Base-by-base conservation (phyloP, 2,329 filamentous ascomycete species). In the Trichoderma citrinoviride region DNA sequence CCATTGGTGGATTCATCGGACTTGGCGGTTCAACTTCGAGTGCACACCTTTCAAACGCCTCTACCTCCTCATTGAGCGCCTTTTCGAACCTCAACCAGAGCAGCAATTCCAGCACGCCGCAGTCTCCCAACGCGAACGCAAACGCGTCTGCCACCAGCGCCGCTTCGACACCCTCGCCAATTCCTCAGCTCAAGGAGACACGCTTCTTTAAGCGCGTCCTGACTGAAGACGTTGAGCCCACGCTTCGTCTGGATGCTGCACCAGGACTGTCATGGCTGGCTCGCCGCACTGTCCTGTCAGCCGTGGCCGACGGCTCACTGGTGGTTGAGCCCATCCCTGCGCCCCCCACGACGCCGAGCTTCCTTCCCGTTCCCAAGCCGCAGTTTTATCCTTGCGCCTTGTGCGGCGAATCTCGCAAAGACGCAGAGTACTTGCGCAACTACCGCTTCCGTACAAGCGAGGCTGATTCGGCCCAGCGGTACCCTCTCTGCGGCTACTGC, bases 181-280 rank as follows among this genome's bases (percentile, higher is more conserved):
- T 85, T 40, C 87, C 85, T 3, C 87, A 88, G 5, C 79, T 99
- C 46, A 96, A 95, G 73, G 95, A 98, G 64, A 92, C 90, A 29
- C 92, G 90, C 69, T 99, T 98, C 74, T 99, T 94, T 80, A 98
- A 98, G 79, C 88, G 95, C 53, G 89, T 88, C 6, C 78, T 98
- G 27, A 84, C 87, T 21, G 95, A 99, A 76, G 95, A 99, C 73
- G 92, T 99, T 64, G 95, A 99, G 74, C 95, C 95, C 0, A 97
- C 95, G 0, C 80, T 99, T 10, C 88, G 95, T 47, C 85, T 99
- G 3, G 95, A 99, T 75, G 85, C 87, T 2, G 93, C 95, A 0
- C 95, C 95, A 0, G 92, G 93, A 0, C 85, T 99, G 29, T 97
- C 93, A 0, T 99, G 95, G 92, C 84, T 99, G 53, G 93, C 92